These are phyloP conservation scores for Diaporthe vexans DNA, from an alignment of 2,329 filamentous ascomycete species.

Conservation along the genomic window DNA sequence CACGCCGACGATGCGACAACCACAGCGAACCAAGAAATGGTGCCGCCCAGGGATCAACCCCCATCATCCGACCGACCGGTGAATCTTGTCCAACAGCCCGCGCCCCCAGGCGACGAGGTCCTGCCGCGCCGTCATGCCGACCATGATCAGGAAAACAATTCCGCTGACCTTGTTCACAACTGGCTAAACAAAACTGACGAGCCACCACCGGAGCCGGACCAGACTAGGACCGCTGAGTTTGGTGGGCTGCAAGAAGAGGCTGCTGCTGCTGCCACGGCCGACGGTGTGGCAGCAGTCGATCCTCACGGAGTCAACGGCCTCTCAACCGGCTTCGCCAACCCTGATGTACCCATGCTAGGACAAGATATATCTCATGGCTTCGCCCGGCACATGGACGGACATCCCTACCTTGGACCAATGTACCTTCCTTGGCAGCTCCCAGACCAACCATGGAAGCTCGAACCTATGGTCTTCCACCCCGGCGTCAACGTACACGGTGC, in stretches of 20 bases:
- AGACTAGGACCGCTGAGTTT: background rate
- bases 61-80: background rate
- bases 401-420: background rate
- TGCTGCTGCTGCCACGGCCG: background rate
- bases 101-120: background rate
- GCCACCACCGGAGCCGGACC: background rate
- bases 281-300: background rate
- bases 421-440: background rate
- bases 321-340: background rate
- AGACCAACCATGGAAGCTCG: background rate
- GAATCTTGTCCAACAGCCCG: background rate
- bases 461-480: background rate
- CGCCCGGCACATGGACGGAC: background rate
- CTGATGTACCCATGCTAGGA: background rate
- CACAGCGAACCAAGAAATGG: background rate
- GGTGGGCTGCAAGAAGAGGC: background rate
- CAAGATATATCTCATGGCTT: background rate
- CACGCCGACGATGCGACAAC: background rate
- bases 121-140: background rate
- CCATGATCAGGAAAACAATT: background rate
- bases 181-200: slow-evolving; percentile 16
- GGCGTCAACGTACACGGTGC: background rate
- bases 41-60: background rate
- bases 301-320: background rate
- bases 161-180: background rate